Evolutionary conservation across 139 green algal genomes (phyloP).

Genomic region (Spirogloea muscicola): DNA sequence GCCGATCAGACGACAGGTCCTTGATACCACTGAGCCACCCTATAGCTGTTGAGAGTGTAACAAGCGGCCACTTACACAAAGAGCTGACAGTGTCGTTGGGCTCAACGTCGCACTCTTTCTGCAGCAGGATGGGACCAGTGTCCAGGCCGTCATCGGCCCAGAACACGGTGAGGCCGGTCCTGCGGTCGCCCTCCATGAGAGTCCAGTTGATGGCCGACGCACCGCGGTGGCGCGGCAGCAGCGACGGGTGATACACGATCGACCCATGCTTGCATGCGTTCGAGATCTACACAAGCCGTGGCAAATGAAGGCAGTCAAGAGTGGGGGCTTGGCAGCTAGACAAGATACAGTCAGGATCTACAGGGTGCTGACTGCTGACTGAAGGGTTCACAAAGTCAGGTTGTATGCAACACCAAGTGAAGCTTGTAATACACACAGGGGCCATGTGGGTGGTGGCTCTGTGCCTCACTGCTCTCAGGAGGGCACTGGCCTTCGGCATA

Average conservation of each 20-base stretch:
- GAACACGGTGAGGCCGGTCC: slow-evolving; percentile 23
- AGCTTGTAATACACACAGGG: no score
- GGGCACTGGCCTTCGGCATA: no score
- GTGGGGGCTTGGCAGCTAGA: background rate
- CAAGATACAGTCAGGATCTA: background rate
- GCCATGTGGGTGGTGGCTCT: no score
- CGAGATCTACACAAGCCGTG: slow-evolving; percentile 6
- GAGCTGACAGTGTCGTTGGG: slow-evolving; percentile 28
- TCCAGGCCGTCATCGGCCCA: slow-evolving; percentile 29
- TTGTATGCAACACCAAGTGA: no score
- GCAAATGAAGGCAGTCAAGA: background rate
- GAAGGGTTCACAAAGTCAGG: no score
- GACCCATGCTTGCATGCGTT: slow-evolving; percentile 16
- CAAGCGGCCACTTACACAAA: slow-evolving; percentile 16
- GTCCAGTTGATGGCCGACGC: slow-evolving; percentile 37
- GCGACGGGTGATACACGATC: slow-evolving; percentile 32
- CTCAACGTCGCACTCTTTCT: slow-evolving; percentile 24
- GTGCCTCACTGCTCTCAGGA: no score
- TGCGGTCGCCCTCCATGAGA: slow-evolving; percentile 34
- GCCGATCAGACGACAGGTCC: no score
- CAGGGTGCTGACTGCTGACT: background rate
- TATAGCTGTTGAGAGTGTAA: background rate
- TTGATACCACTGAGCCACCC: background rate
- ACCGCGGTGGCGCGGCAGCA: slow-evolving; percentile 23
- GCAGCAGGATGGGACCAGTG: slow-evolving; percentile 22